phyloP scores from a whole-genome alignment of 2,329 filamentous ascomycete genomes.

The Fusarium poae region DNA sequence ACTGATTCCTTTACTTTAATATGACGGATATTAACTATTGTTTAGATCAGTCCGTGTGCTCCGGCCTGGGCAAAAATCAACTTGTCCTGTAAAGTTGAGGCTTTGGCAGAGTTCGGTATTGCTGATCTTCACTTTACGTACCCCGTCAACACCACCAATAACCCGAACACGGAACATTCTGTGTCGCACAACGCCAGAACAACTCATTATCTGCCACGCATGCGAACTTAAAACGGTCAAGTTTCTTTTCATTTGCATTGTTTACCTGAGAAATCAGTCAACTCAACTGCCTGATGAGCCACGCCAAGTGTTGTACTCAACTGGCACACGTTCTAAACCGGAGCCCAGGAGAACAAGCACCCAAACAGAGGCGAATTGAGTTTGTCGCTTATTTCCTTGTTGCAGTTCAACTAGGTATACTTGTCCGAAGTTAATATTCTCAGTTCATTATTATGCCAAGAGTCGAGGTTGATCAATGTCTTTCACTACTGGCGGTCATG shows the following conservation, averaged over 20 bases:
- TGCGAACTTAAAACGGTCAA: conserved; percentile 17
- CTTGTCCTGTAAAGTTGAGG: conserved; percentile 17
- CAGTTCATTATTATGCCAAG: conserved; percentile 13
- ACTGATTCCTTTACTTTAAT: neutral
- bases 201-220: conserved; percentile 47
- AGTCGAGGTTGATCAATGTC: conserved; percentile 19
- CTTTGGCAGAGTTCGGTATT: conserved; percentile 8
- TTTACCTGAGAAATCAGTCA: conserved; percentile 11
- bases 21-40: neutral
- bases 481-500: conserved; percentile 15
- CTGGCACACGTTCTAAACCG: neutral
- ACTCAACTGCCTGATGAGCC: conserved; percentile 24
- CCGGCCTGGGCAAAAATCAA: conserved; percentile 20
- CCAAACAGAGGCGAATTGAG: neutral
- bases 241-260: conserved; percentile 10
- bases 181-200: conserved; percentile 41
- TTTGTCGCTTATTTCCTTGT: neutral
- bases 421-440: neutral
- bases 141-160: conserved; percentile 34
- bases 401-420: neutral
- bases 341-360: conserved; percentile 10
- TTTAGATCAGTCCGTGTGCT: conserved; percentile 5
- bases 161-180: conserved; percentile 20
- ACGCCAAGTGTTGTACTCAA: conserved; percentile 13
- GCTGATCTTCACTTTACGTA: conserved; percentile 28